Base-by-base conservation (phyloP, 805 yeast species). In the Myxozyma nipponensis region DNA sequence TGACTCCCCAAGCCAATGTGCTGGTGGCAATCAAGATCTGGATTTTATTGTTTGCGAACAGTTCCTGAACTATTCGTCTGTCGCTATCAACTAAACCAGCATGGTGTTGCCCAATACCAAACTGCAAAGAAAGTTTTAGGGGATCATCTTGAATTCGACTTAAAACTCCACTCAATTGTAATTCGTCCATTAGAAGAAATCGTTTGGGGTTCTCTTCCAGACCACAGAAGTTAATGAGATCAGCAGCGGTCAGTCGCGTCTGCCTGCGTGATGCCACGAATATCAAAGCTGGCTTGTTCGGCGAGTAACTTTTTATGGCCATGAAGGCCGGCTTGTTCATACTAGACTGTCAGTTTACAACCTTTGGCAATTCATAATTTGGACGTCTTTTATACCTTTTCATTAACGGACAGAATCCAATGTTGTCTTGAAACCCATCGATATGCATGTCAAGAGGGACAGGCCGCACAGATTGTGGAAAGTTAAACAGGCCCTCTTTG, bases 301-400 rank as follows among this genome's bases (percentile, higher is more conserved):
- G 95, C 0, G 96, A 85, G 65, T 90, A 96, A 56, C 86, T 88
- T 63, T 88, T 86, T 56, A 89, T 89, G 0, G 96, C 95, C 83
- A 84, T 79, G 62, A 85, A 89, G 0, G 95, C 91, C 1, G 97
- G 96, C 62, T 77, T 88, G 73, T 82, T 88, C 93, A 79, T 86
- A 21, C 81, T 85, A 35, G 15, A 15, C 6, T 13, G 41, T 25
- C 23, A 26, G 22, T n/a, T 40, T 18, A n/a, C 9, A 9, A 13
- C 13, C 17, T 34, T 40, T 38, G 47, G 26, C 39, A 18, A n/a
- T 24, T 5, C 23, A 22, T 17, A n/a, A 1, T 3, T 15, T 21
- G 28, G 3, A 15, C 4, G 10, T 3, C 1, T 9, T 23, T 21
- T 26, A 6, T 39, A 50, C 54, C 42, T 46, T 71, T 81, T 86